Evolutionary conservation across 2,329 filamentous ascomycete species (phyloP).

Genomic region (Sclerotinia spermophila): DNA sequence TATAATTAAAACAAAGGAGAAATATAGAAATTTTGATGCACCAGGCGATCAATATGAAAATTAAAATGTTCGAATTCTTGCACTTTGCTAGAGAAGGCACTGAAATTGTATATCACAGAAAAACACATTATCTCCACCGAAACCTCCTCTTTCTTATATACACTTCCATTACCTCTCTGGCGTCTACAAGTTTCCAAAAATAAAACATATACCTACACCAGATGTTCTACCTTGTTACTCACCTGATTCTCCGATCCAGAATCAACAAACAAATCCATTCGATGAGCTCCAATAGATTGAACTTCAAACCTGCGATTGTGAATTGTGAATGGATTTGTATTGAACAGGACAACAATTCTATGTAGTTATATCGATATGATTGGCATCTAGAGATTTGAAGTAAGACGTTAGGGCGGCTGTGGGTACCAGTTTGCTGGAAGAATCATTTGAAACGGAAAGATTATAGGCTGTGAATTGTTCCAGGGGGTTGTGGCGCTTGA

Average conservation of each 20-base stretch:
- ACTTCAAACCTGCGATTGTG: constrained; percentile 7
- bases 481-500: constrained; percentile 1
- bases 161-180: background rate
- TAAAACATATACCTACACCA: background rate
- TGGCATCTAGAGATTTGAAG: background rate
- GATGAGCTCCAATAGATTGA: background rate
- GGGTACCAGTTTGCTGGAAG: background rate
- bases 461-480: constrained; percentile 10
- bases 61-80: background rate
- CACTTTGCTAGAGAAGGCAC: background rate
- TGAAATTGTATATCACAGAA: background rate
- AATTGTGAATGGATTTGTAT: background rate
- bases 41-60: constrained; percentile 1
- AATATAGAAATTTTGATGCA: background rate
- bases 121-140: background rate
- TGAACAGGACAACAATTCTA: background rate
- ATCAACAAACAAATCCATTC: background rate
- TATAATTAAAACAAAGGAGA: background rate
- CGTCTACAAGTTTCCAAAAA: background rate
- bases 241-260: background rate
- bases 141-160: constrained; percentile 6
- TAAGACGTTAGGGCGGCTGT: constrained; percentile 3
- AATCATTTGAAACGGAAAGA: background rate
- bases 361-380: background rate
- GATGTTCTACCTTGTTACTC: background rate